Percentiles rank a stretch among this genome's conserved stretches.
Evolutionary conservation across 2,329 filamentous ascomycete species (phyloP).

Genomic region (Pezicula neosporulosa): DNA sequence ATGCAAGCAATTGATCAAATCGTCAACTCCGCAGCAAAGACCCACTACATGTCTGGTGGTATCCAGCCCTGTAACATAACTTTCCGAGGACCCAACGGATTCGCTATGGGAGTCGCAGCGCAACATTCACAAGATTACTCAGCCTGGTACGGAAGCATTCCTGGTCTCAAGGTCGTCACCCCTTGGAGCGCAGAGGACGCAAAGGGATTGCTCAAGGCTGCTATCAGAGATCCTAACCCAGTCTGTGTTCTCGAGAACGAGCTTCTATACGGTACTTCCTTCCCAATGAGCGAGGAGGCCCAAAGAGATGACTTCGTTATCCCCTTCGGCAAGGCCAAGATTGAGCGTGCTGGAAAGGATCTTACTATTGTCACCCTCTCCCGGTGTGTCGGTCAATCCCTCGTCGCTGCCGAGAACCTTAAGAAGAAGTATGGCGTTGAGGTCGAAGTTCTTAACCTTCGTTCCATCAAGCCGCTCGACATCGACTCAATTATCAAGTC

Average conservation of each 20-base stretch:
- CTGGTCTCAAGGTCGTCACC: slow-evolving; percentile 92
- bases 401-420: slow-evolving; percentile 83
- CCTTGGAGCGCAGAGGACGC: slow-evolving; percentile 98
- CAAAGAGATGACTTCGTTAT: slow-evolving; percentile 96
- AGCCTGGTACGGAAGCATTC: slow-evolving; percentile 98
- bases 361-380: slow-evolving; percentile 93
- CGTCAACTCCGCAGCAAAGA: slow-evolving; percentile 98
- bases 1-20: slow-evolving; percentile 99
- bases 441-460: slow-evolving; percentile 95
- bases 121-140: slow-evolving; percentile 99
- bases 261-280: slow-evolving; percentile 85
- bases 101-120: slow-evolving; percentile 89
- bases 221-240: slow-evolving; percentile 97
- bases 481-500: slow-evolving; percentile 94
- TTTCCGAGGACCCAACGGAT: slow-evolving; percentile 98
- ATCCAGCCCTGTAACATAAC: slow-evolving; percentile 99
- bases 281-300: slow-evolving; percentile 96
- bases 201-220: slow-evolving; percentile 96
- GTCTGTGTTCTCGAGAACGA: slow-evolving; percentile 89
- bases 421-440: slow-evolving; percentile 97
- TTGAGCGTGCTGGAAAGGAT: slow-evolving; percentile 94
- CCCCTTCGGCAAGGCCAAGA: slow-evolving; percentile 98
- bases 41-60: slow-evolving; percentile 99
- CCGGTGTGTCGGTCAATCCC: slow-evolving; percentile 89
- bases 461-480: slow-evolving; percentile 94